phyloP scores from a whole-genome alignment of 257 asterid species.

The Solanum ahanhuiri region DNA sequence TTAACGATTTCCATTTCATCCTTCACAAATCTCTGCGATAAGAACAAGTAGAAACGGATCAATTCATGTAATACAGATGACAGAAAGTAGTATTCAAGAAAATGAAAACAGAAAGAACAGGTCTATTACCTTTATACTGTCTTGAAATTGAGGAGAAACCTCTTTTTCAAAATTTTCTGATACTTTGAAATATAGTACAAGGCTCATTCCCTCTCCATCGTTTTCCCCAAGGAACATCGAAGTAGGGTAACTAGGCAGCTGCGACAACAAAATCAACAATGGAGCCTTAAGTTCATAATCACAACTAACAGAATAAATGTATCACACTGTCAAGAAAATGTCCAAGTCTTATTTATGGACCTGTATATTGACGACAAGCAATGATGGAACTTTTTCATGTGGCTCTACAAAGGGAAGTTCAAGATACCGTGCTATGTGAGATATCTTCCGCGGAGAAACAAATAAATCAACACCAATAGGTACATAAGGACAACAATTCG shows the following conservation, averaged over 20 bases:
- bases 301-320: neutral
- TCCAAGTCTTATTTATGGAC: constrained; percentile 8
- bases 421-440: constrained; percentile 71
- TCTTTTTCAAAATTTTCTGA: constrained; percentile 48
- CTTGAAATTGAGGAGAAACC: constrained; percentile 32
- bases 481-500: constrained; percentile 51
- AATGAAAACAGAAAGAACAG: neutral
- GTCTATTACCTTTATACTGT: constrained; percentile 52
- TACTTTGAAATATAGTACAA: constrained; percentile 63
- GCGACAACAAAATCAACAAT: constrained; percentile 1
- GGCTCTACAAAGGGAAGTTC: constrained; percentile 46
- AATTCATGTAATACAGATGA: neutral
- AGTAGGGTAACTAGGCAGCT: constrained; percentile 85
- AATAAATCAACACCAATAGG: constrained; percentile 78
- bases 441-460: constrained; percentile 50
- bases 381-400: constrained; percentile 49
- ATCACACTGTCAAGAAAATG: neutral
- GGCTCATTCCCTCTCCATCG: constrained; percentile 89
- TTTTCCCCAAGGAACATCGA: constrained; percentile 63
- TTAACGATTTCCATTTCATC: constrained; percentile 61
- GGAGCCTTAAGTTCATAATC: neutral
- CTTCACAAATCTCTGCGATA: constrained; percentile 40
- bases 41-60: neutral
- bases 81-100: neutral
- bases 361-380: constrained; percentile 75